Percentiles rank a stretch among this genome's conserved stretches.
These are phyloP conservation scores for Eimeria falciformis DNA, from an alignment of 169 alveolate genomes.

Conservation along the genomic window DNA sequence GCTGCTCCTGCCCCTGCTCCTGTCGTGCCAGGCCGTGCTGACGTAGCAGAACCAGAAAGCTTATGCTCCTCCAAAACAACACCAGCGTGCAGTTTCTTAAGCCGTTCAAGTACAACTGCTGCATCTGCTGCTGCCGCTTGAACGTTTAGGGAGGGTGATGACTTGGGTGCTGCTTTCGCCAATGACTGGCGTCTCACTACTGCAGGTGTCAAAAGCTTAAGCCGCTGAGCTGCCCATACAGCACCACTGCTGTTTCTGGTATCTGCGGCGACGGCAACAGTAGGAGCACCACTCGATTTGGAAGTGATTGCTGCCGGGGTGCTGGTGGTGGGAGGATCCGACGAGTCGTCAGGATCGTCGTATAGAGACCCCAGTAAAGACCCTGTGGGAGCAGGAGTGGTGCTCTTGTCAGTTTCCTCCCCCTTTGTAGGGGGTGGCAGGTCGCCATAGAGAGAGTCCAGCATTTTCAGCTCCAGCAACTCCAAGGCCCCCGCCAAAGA, in stretches of 20 bases:
- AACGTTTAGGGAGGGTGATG: slow-evolving; percentile 46
- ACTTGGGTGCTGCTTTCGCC: slow-evolving; percentile 63
- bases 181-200: slow-evolving; percentile 74
- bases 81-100: slow-evolving; percentile 63
- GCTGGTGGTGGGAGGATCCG: slow-evolving; percentile 24
- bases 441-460: slow-evolving; percentile 86
- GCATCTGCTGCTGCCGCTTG: slow-evolving; percentile 71
- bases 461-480: slow-evolving; percentile 49
- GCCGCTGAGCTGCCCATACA: slow-evolving; percentile 77
- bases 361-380: slow-evolving; percentile 77
- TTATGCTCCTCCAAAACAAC: slow-evolving; percentile 39
- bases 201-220: slow-evolving; percentile 76
- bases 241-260: slow-evolving; percentile 5
- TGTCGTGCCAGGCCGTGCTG: slow-evolving; percentile 40
- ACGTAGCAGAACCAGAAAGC: background rate
- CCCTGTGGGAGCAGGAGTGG: slow-evolving; percentile 56
- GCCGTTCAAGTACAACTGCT: slow-evolving; percentile 58
- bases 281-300: slow-evolving; percentile 36
- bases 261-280: slow-evolving; percentile 44
- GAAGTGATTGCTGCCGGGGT: slow-evolving; percentile 46
- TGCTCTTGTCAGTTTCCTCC: slow-evolving; percentile 61
- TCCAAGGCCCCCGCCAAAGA: background rate
- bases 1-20: slow-evolving; percentile 28
- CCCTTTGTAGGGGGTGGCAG: slow-evolving; percentile 84
- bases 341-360: slow-evolving; percentile 76